phyloP scores from a whole-genome alignment of 306 rosid genomes.

The Psophocarpus tetragonolobus region DNA sequence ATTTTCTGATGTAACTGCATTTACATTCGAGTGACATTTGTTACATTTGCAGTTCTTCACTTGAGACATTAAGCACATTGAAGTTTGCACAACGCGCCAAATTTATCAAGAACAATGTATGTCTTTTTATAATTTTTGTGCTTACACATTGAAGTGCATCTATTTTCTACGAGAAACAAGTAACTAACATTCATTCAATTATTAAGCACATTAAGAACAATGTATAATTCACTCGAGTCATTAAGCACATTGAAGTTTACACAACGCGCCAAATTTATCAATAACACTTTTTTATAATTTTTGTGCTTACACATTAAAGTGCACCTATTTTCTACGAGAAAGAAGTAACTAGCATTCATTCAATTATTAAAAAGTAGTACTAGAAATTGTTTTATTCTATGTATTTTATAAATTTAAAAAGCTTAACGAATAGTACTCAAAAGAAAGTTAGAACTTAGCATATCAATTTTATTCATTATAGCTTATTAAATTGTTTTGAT shows the following conservation, averaged over 20 bases:
- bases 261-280: constrained; percentile 93
- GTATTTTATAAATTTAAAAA: constrained; percentile 5
- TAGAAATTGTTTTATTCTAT: constrained; percentile 12
- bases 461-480: neutral
- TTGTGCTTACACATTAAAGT: neutral
- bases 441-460: neutral
- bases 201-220: too few species aligned
- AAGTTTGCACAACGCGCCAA: constrained; percentile 99
- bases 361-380: neutral
- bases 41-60: constrained; percentile 75
- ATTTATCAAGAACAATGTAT: constrained; percentile 91
- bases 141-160: constrained; percentile 5
- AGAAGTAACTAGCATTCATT: neutral
- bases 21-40: constrained; percentile 19
- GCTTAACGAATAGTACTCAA: neutral
- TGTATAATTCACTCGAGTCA: constrained; percentile 93
- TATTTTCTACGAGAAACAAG: neutral
- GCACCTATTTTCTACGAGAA: neutral
- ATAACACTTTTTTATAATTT: constrained; percentile 56
- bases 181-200: too few species aligned
- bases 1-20: constrained; percentile 15
- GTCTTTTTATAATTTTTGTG: constrained; percentile 19
- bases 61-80: constrained; percentile 97
- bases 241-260: constrained; percentile 97
- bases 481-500: neutral